phyloP scores from a whole-genome alignment of 2,329 filamentous ascomycete species.

The Penicillium hesseltinei region DNA sequence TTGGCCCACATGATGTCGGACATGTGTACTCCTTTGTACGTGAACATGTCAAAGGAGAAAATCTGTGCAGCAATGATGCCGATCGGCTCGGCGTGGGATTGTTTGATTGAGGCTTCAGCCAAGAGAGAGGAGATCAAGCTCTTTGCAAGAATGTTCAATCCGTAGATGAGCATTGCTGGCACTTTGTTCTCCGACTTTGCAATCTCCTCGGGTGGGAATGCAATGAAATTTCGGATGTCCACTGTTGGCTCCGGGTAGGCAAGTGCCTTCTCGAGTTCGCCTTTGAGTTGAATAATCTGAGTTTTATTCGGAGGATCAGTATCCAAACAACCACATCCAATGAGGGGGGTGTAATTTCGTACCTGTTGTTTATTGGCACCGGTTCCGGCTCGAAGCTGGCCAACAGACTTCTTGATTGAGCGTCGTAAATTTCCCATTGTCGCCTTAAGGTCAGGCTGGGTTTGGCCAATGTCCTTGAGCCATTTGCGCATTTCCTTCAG shows the following conservation, averaged over 20 bases:
- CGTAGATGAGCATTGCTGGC: slow-evolving; percentile 68
- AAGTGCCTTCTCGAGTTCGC: slow-evolving; percentile 55
- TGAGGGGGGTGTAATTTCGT: slow-evolving; percentile 4
- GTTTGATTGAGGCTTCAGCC: slow-evolving; percentile 63
- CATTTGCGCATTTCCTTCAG: slow-evolving; percentile 61
- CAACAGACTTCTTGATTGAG: slow-evolving; percentile 68
- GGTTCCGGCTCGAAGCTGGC: slow-evolving; percentile 65
- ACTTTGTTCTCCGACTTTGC: slow-evolving; percentile 49
- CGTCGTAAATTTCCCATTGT: slow-evolving; percentile 70
- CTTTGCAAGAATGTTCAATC: slow-evolving; percentile 75
- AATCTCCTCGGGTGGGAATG: slow-evolving; percentile 41
- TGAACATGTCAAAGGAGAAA: slow-evolving; percentile 67
- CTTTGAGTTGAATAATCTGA: slow-evolving; percentile 47
- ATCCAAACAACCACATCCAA: neutral
- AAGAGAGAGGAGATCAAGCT: slow-evolving; percentile 68
- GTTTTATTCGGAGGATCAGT: slow-evolving; percentile 11
- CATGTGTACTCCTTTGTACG: slow-evolving; percentile 65
- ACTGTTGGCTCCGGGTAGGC: slow-evolving; percentile 54
- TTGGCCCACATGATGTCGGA: slow-evolving; percentile 87
- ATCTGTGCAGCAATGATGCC: slow-evolving; percentile 74
- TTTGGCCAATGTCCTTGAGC: slow-evolving; percentile 55
- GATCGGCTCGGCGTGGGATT: slow-evolving; percentile 70
- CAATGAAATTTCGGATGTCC: slow-evolving; percentile 57
- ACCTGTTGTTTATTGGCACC: slow-evolving; percentile 61
- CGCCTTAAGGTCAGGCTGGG: slow-evolving; percentile 59